Evolutionary conservation across 305 asterid species (phyloP), one percentile per base, ranked within the genome.

Genomic region (Fraxinus albicans): DNA sequence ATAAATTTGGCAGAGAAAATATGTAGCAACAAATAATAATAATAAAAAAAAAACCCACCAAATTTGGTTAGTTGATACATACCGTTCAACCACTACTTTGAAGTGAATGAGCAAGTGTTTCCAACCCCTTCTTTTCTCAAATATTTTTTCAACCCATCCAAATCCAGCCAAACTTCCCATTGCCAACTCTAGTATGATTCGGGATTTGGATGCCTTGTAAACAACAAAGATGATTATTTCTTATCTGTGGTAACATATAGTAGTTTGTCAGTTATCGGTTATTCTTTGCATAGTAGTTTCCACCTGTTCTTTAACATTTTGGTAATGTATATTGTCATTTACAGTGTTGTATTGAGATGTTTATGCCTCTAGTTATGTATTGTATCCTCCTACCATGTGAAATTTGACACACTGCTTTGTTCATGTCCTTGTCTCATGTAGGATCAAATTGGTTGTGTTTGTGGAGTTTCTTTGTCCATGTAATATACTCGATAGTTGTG

Each of bases 401-500:
- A 31, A 70, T 70, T 70, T 70, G 21, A 29, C 25, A 21, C 31
- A 0, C 73, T 65, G 73, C 73, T 65, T 25, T 65, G 17, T 65
- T 65, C 31, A 31, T 13, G 40, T 47, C 35, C 47, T 65, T 60
- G 42, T 72, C 35, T 44, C 21, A 9, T 77, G 82, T 84, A 88
- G 86, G 88, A 44, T 33, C 36, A 35, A 58, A 78, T 42, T 72
- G 75, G 53, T 76, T 72, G n/a, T 60, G 83, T 73, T 70, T 58
- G 78, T 73, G 72, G 47, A 53, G 80, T 79, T 77, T 47, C 78
- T 85, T 65, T 70, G 76, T 60, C 84, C 83, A 40, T 87, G 89
- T 89, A 87, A 84, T 87, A 53, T 89, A 82, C 84, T 83, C 44
- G 58, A 67, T 72, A 60, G 84, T 63, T 58, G 58, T 84, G 89